Conservation (phyloP, 2,329 filamentous ascomycete species). For the Whalleya microplaca region DNA sequence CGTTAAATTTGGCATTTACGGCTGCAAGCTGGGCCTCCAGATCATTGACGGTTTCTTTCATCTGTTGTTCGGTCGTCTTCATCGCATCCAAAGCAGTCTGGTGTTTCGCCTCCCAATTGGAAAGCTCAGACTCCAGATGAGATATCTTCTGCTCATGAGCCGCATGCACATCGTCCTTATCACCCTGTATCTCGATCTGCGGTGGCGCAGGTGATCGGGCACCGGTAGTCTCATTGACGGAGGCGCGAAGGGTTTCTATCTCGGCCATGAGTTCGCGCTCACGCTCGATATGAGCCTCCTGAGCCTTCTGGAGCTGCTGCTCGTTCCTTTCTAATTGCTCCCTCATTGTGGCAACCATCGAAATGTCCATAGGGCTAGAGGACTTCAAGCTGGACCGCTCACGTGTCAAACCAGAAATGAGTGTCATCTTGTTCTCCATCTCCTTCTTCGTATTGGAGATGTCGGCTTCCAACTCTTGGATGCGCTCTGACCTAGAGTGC, state of each 20-base stretch:
- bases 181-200: conserved; percentile 35
- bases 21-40: conserved; percentile 65
- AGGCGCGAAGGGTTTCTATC: conserved; percentile 67
- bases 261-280: conserved; percentile 77
- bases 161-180: conserved; percentile 38
- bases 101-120: conserved; percentile 77
- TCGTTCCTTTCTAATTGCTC: conserved; percentile 89
- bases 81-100: conserved; percentile 70
- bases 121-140: conserved; percentile 72
- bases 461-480: conserved; percentile 87
- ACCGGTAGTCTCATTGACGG: conserved; percentile 46
- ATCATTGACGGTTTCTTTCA: conserved; percentile 72
- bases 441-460: conserved; percentile 85
- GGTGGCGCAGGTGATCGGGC: conserved; percentile 18
- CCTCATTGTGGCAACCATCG: conserved; percentile 82
- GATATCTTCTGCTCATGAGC: conserved; percentile 62
- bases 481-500: conserved; percentile 82
- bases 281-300: conserved; percentile 70
- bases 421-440: conserved; percentile 95
- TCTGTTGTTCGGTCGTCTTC: conserved; percentile 71
- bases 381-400: conserved; percentile 87
- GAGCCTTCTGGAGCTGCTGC: conserved; percentile 73
- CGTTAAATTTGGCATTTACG: conserved; percentile 56
- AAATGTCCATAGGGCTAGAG: conserved; percentile 81
- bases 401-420: conserved; percentile 91